phyloP scores from a whole-genome alignment of 768 basidiomycete species.

The Lentinula boryana region DNA sequence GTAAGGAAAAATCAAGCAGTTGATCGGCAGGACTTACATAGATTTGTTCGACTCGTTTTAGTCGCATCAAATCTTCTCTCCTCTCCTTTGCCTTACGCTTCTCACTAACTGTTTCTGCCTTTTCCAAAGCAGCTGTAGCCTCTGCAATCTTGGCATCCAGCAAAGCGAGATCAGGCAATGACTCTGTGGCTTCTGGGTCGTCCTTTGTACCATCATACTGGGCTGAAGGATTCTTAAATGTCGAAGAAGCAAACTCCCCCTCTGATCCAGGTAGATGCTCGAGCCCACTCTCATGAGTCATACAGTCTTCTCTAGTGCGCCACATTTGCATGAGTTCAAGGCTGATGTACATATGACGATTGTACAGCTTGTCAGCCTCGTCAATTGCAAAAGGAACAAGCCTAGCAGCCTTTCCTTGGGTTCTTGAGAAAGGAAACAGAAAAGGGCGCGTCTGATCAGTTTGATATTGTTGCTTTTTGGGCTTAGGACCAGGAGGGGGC shows the following conservation, averaged over 20 bases:
- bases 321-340: conserved; percentile 91
- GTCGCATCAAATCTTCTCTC: conserved; percentile 76
- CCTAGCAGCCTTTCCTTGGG: conserved; percentile 47
- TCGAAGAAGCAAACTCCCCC: conserved; percentile 47
- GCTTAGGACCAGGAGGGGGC: conserved; percentile 79
- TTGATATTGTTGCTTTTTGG: conserved; percentile 98
- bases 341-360: conserved; percentile 85
- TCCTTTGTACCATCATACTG: neutral
- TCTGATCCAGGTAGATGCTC: conserved; percentile 72
- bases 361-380: conserved; percentile 89
- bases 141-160: conserved; percentile 74
- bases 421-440: conserved; percentile 90
- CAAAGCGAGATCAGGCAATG: conserved; percentile 65
- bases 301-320: conserved; percentile 92
- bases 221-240: conserved; percentile 26
- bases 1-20: neutral
- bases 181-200: conserved; percentile 58
- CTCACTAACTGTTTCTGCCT: conserved; percentile 45
- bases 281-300: conserved; percentile 88
- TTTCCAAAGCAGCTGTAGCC: conserved; percentile 42
- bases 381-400: conserved; percentile 95
- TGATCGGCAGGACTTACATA: conserved; percentile 57
- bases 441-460: conserved; percentile 94
- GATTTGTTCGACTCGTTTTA: conserved; percentile 87
- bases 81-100: conserved; percentile 60